Percentiles rank a stretch among this genome's conserved stretches.
These are phyloP conservation scores for Alternaria ventricosa DNA, from an alignment of 2,329 filamentous ascomycete species.

Conservation along the genomic window DNA sequence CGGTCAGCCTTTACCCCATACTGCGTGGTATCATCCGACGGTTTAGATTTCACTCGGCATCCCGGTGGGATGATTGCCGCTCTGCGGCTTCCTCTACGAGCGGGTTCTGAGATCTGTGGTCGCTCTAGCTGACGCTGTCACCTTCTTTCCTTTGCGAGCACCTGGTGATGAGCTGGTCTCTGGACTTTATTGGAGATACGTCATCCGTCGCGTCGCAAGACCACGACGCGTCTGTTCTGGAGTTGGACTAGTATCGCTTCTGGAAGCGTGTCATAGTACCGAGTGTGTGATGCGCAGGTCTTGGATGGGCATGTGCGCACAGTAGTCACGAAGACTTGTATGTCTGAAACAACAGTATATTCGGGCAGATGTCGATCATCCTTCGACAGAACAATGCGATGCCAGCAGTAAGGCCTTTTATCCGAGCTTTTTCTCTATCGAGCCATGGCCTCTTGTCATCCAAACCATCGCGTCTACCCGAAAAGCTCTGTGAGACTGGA, in stretches of 20 bases:
- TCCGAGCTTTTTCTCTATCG: not conserved
- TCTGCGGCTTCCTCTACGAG: not conserved
- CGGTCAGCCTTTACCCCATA: not conserved
- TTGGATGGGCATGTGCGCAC: not conserved
- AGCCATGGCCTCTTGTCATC: not conserved
- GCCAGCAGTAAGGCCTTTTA: not conserved
- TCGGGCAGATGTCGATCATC: not conserved
- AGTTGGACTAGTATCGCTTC: not conserved
- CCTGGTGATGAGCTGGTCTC: not conserved
- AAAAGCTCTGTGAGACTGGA: not conserved
- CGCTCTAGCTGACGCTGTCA: not conserved
- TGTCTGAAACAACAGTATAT: not conserved
- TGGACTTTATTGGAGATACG: not conserved
- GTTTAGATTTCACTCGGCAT: not conserved
- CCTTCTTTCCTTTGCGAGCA: not conserved
- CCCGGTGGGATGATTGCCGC: rapidly evolving
- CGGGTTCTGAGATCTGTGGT: not conserved
- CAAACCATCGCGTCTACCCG: not conserved
- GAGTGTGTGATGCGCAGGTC: not conserved
- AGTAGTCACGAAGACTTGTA: not conserved
- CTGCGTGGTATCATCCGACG: not conserved
- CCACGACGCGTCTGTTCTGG: not conserved
- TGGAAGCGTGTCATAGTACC: not conserved
- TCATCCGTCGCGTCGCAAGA: not conserved
- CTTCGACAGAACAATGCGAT: not conserved